These are phyloP conservation scores for Phytophthora agathidicida DNA, from an alignment of 352 stramenopile species.

Conservation along the genomic window DNA sequence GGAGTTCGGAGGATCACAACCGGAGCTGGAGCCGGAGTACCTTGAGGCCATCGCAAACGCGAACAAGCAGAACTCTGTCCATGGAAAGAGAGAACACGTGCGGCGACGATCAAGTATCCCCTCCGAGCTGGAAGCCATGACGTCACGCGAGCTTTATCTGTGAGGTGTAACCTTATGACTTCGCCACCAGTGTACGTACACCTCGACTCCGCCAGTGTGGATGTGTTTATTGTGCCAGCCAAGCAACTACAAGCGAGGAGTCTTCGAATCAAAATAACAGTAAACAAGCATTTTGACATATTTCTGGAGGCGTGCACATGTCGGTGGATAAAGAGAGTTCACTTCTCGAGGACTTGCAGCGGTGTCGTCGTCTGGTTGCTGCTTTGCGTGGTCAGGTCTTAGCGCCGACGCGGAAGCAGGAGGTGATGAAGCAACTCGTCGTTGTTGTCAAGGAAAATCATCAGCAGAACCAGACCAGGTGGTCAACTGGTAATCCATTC, in stretches of 20 bases:
- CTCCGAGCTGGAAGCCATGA: conserved; percentile 25
- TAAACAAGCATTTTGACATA: conserved; percentile 19
- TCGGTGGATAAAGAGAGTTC: conserved; percentile 2
- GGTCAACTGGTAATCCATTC: not conserved
- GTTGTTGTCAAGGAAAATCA: conserved; percentile 5
- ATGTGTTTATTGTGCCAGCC: conserved; percentile 10
- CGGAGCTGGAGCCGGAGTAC: conserved; percentile 46
- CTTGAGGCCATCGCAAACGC: conserved; percentile 32
- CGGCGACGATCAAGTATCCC: conserved; percentile 35
- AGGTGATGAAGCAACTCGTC: conserved; percentile 41
- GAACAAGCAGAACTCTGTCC: conserved; percentile 15
- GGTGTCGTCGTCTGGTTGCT: conserved; percentile 56
- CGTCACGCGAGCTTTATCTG: conserved; percentile 38
- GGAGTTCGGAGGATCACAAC: conserved; percentile 30
- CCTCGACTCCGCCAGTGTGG: conserved; percentile 2
- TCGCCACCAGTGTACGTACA: conserved; percentile 14
- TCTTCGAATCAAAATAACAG: conserved; percentile 23
- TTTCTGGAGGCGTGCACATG: conserved; percentile 18
- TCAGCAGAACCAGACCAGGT: not conserved
- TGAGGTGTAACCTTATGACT: conserved; percentile 8
- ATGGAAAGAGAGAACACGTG: conserved; percentile 33
- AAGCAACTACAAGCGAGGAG: conserved; percentile 3
- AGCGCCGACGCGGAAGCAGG: conserved; percentile 43
- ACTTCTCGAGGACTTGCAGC: conserved; percentile 47
- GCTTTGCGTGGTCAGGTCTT: conserved; percentile 56